A percentile compares a stretch with the other conserved stretches of the same genome.
Evolutionary conservation across 495 filamentous ascomycete genomes (phyloP).

Genomic region (Cenococcum geophilum): DNA sequence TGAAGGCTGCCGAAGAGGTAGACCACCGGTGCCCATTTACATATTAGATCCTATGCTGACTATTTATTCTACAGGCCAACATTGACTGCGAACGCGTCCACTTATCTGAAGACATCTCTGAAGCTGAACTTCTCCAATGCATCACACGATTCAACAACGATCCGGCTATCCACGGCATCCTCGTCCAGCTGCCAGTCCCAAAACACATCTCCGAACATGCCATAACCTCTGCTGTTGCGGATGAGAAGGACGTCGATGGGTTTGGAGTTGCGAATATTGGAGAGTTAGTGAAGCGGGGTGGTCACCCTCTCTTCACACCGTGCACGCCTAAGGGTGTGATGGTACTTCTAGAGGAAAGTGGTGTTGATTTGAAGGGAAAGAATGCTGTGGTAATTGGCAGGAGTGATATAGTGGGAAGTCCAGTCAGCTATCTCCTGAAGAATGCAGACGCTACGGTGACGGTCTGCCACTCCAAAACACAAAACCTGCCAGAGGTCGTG

Average conservation of each 20-base stretch:
- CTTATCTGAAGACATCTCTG: conserved; percentile 71
- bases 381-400: conserved; percentile 90
- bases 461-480: conserved; percentile 85
- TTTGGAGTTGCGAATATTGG: conserved; percentile 92
- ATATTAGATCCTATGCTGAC: conserved; percentile 17
- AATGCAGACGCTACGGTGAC: conserved; percentile 96
- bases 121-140: conserved; percentile 76
- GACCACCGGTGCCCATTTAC: neutral
- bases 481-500: conserved; percentile 61
- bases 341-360: conserved; percentile 77
- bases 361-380: conserved; percentile 79
- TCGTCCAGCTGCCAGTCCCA: conserved; percentile 89
- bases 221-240: conserved; percentile 81
- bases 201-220: conserved; percentile 81
- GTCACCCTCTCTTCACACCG: conserved; percentile 77
- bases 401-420: conserved; percentile 95
- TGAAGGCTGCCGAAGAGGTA: conserved; percentile 94
- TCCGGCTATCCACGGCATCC: conserved; percentile 78
- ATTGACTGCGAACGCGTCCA: conserved; percentile 82
- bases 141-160: conserved; percentile 83
- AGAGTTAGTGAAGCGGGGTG: conserved; percentile 90
- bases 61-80: conserved; percentile 54
- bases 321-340: conserved; percentile 98
- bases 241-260: conserved; percentile 96
- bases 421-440: conserved; percentile 89